Evolutionary conservation across 352 stramenopile species (phyloP).

Genomic region (Globisporangium megalacanthum): DNA sequence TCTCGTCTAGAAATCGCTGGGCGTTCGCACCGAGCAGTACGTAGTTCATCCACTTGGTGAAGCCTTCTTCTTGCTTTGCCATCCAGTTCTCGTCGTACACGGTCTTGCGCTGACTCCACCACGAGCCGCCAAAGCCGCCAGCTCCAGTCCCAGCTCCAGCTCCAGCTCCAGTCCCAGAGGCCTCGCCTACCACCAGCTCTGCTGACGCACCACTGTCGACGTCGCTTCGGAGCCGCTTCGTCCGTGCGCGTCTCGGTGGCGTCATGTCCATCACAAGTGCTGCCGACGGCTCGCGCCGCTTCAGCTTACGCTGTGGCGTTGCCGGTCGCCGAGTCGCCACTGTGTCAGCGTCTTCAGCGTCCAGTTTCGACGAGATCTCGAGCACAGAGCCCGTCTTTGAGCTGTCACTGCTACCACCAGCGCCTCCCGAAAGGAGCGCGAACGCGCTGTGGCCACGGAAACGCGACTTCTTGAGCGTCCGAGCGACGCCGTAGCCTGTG

Average conservation of each 20-base stretch:
- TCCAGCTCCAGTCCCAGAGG: not conserved
- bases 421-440: not conserved
- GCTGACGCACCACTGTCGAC: not conserved
- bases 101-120: conserved; percentile 71
- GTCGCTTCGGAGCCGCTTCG: conserved; percentile 14
- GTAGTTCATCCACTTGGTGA: conserved; percentile 88
- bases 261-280: conserved; percentile 36
- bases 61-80: conserved; percentile 69
- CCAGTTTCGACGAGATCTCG: conserved; percentile 2
- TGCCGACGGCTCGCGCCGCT: conserved; percentile 22
- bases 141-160: not conserved
- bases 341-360: conserved; percentile 2
- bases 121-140: conserved; percentile 37
- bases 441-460: conserved; percentile 18
- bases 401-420: not conserved
- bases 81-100: conserved; percentile 77
- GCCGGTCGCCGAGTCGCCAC: not conserved
- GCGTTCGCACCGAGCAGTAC: conserved; percentile 57
- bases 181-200: conserved; percentile 5
- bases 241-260: conserved; percentile 23
- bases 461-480: conserved; percentile 18
- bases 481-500: conserved; percentile 20
- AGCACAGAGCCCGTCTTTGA: conserved; percentile 1
- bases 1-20: conserved; percentile 30
- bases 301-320: conserved; percentile 7